phyloP scores from a whole-genome alignment of 768 basidiomycete genomes.

The Tephrocybe sp. region DNA sequence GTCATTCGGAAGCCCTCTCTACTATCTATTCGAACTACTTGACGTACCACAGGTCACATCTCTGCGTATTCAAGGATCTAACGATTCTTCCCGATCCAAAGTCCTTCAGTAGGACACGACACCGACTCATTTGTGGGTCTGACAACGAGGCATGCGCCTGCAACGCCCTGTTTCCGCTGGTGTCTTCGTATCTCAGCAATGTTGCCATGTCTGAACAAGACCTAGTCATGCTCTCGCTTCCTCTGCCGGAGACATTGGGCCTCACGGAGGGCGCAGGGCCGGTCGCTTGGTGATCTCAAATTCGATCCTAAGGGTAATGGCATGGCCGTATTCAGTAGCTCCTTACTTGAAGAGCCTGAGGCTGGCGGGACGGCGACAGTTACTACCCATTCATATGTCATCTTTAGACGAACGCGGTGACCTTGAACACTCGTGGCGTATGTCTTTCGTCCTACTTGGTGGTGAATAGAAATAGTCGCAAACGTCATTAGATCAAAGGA shows the following conservation, averaged over 20 bases:
- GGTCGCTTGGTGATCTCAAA: not conserved
- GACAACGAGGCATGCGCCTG: not conserved
- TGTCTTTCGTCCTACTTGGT: too few relatives aligned
- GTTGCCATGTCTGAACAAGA: not conserved
- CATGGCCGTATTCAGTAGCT: not conserved
- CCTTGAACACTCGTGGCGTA: too few relatives aligned
- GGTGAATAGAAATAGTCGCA: too few relatives aligned
- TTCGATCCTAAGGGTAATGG: not conserved
- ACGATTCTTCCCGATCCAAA: not conserved
- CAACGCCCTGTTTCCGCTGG: not conserved
- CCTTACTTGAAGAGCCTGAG: not conserved
- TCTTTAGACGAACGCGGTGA: too few relatives aligned
- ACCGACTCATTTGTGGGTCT: not conserved
- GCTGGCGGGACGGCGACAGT: not conserved
- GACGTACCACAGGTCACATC: not conserved
- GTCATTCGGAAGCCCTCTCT: not conserved
- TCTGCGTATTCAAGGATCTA: not conserved
- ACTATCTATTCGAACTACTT: not conserved
- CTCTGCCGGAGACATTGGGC: not conserved
- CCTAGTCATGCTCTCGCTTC: not conserved
- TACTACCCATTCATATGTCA: too few relatives aligned
- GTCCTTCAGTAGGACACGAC: not conserved
- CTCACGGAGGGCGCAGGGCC: not conserved
- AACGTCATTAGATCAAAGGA: too few relatives aligned
- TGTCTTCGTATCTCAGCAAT: not conserved